Percentiles rank a stretch among this genome's conserved stretches.
phyloP scores from a whole-genome alignment of 306 rosid species.

The Biancaea sappan region DNA sequence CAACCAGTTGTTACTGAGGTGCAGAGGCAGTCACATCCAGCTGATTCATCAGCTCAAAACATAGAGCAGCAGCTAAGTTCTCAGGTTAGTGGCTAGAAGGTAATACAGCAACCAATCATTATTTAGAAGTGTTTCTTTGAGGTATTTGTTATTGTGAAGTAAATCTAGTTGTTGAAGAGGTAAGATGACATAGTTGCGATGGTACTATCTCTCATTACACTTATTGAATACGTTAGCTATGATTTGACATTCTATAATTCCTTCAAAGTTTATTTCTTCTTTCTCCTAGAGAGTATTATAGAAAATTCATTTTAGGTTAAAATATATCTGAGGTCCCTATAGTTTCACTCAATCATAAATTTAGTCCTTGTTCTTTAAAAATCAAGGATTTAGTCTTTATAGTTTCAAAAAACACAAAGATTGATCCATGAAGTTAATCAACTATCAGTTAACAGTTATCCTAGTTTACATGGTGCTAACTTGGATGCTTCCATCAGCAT shows the following conservation, averaged over 20 bases:
- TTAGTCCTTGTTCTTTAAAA: too few species aligned
- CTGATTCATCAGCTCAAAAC: conserved; percentile 46
- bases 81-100: conserved; percentile 59
- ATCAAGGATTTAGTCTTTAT: too few species aligned
- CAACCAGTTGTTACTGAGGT: conserved; percentile 47
- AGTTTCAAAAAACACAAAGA: too few species aligned
- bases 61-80: conserved; percentile 60
- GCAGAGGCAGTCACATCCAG: conserved; percentile 54
- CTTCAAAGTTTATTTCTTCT: conserved; percentile 15
- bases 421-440: too few species aligned
- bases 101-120: conserved; percentile 33
- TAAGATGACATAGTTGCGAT: conserved; percentile 8
- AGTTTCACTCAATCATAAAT: too few species aligned
- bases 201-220: background rate
- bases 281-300: conserved; percentile 6
- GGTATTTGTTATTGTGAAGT: conserved; percentile 24
- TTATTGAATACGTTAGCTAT: conserved; percentile 12
- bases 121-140: conserved; percentile 22
- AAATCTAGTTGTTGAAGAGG: conserved; percentile 27
- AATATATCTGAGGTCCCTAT: too few species aligned
- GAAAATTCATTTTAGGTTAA: too few species aligned
- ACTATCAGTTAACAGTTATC: too few species aligned
- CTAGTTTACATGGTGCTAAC: too few species aligned
- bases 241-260: background rate
- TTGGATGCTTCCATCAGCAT: too few species aligned